Percentiles rank a stretch among this genome's conserved stretches.
Conservation (phyloP, 164 flowering plant genomes). For the Sedum album region DNA sequence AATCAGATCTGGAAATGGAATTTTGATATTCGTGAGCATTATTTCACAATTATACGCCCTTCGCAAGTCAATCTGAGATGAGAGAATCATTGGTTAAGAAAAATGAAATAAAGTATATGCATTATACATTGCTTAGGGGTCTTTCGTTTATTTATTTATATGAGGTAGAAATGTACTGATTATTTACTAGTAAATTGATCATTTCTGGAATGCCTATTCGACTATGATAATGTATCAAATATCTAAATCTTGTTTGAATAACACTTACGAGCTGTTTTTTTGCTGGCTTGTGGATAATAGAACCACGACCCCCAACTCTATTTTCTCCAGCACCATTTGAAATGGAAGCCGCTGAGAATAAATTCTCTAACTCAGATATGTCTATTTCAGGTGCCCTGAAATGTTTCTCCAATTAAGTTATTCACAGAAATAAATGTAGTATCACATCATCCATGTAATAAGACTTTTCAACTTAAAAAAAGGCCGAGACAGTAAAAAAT, state of each 20-base stretch:
- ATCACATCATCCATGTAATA: not conserved
- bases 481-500: not conserved
- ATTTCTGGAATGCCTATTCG: not conserved
- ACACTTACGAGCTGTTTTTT: conserved; percentile 78
- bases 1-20: conserved; percentile 86
- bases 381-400: conserved; percentile 92
- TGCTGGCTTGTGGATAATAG: conserved; percentile 76
- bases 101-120: not conserved
- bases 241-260: not conserved
- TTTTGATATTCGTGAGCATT: conserved; percentile 88
- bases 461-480: not conserved
- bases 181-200: not conserved
- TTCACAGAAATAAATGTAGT: not conserved
- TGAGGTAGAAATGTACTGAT: no score
- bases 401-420: conserved; percentile 11
- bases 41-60: conserved; percentile 88
- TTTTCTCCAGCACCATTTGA: conserved; percentile 43
- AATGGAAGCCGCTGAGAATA: conserved; percentile 64
- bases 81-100: not conserved
- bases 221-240: not conserved
- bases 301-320: conserved; percentile 68
- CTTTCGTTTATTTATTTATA: not conserved
- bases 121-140: not conserved
- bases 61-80: conserved; percentile 81
- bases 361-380: conserved; percentile 83